Evolutionary conservation across 805 yeast genomes (phyloP).

Genomic region (Starmerella vaccinii): DNA sequence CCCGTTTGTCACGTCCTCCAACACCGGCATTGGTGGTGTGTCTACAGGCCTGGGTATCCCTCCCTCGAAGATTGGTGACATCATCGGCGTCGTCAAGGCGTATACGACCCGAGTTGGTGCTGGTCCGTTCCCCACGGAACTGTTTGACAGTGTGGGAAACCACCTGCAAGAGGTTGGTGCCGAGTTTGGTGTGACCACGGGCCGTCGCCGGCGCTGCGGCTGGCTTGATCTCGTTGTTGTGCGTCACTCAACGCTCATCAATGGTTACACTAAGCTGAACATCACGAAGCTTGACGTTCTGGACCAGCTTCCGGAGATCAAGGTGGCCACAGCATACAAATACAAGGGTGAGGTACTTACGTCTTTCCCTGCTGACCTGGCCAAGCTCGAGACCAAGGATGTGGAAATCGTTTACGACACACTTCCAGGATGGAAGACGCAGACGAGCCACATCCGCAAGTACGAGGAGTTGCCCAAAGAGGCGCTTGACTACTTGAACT

Average conservation of each 20-base stretch:
- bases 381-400: slow-evolving; percentile 49
- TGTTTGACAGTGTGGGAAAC: slow-evolving; percentile 77
- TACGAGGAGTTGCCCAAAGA: slow-evolving; percentile 78
- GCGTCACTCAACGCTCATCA: slow-evolving; percentile 80
- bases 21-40: slow-evolving; percentile 97
- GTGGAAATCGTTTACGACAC: slow-evolving; percentile 89
- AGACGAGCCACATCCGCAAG: slow-evolving; percentile 58
- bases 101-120: slow-evolving; percentile 98
- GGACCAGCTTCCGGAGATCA: slow-evolving; percentile 78
- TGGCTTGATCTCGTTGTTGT: slow-evolving; percentile 96
- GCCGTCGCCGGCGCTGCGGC: slow-evolving; percentile 98
- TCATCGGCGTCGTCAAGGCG: slow-evolving; percentile 95
- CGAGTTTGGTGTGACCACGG: slow-evolving; percentile 96
- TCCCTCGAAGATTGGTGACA: slow-evolving; percentile 68
- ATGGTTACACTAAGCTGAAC: slow-evolving; percentile 89
- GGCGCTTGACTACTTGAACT: slow-evolving; percentile 74
- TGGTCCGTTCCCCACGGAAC: slow-evolving; percentile 99
- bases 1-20: slow-evolving; percentile 91
- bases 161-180: slow-evolving; percentile 84
- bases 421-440: slow-evolving; percentile 88
- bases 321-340: slow-evolving; percentile 77
- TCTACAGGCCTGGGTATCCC: slow-evolving; percentile 93
- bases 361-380: slow-evolving; percentile 88
- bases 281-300: slow-evolving; percentile 92
- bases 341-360: slow-evolving; percentile 64